Conservation (phyloP, 2,329 filamentous ascomycete genomes). For the Aspergillus caelatus region DNA sequence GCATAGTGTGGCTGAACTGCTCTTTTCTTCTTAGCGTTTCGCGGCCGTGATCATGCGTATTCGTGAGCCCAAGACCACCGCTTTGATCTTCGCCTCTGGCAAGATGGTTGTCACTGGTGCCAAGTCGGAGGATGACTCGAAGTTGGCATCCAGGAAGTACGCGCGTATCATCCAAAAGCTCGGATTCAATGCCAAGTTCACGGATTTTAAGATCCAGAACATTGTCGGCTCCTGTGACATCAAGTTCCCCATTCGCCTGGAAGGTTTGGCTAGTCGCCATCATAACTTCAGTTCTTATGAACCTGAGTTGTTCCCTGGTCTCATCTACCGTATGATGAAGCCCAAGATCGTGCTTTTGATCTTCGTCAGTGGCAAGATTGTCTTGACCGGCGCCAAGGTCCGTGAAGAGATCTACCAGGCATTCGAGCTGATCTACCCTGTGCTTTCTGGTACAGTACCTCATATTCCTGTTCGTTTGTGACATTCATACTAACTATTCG, state of each 20-base stretch:
- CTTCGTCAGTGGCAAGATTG: conserved; percentile 98
- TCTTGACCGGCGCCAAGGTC: conserved; percentile 95
- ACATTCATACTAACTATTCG: conserved; percentile 24
- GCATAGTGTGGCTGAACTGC: conserved; percentile 50
- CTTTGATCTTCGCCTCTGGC: conserved; percentile 94
- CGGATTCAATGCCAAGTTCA: conserved; percentile 99
- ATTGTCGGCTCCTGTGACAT: conserved; percentile 99
- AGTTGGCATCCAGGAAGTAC: conserved; percentile 95
- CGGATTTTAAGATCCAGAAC: conserved; percentile 99
- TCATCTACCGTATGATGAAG: conserved; percentile 99
- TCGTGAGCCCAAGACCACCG: conserved; percentile 97
- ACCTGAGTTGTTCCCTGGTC: conserved; percentile 95
- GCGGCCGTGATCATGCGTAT: conserved; percentile 99
- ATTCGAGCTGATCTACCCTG: conserved; percentile 96
- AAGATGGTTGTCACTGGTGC: conserved; percentile 99
- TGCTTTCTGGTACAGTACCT: conserved; percentile 72
- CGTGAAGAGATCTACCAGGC: conserved; percentile 97
- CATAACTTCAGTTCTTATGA: conserved; percentile 99
- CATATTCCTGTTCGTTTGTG: not conserved
- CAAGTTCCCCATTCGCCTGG: conserved; percentile 97
- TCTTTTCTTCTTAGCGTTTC: conserved; percentile 74
- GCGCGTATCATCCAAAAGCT: conserved; percentile 99
- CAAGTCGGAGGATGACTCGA: conserved; percentile 96
- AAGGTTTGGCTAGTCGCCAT: conserved; percentile 93
- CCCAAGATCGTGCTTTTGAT: conserved; percentile 98